Conservation (phyloP, 1,284 basidiomycete species). For the Puccinia horiana region DNA sequence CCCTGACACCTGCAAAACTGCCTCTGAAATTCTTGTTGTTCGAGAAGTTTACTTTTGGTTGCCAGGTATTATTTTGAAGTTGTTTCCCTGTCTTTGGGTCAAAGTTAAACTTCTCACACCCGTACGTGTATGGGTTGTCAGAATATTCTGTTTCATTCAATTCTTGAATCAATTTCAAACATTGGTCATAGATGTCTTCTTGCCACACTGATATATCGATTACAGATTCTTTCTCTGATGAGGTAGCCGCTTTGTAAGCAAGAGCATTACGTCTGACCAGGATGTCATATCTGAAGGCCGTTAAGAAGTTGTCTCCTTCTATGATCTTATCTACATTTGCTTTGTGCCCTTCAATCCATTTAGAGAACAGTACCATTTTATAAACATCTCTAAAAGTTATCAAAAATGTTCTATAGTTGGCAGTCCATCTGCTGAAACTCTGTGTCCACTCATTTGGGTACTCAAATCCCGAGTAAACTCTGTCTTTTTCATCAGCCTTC, state of each 20-base stretch:
- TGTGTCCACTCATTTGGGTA: conserved; percentile 14
- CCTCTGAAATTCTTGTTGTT: too few species aligned
- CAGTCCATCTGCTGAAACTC: background rate
- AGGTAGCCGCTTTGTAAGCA: background rate
- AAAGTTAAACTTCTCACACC: background rate
- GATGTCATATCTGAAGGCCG: conserved; percentile 10
- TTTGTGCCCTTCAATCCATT: background rate
- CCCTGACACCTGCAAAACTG: too few species aligned
- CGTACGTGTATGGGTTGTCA: background rate
- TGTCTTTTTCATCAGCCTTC: background rate
- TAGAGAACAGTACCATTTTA: background rate
- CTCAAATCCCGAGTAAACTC: background rate
- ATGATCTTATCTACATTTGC: background rate
- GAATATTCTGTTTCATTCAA: background rate
- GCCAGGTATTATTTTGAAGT: background rate
- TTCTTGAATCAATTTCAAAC: background rate
- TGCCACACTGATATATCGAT: background rate
- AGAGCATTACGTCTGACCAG: background rate
- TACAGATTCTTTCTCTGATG: background rate
- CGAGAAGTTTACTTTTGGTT: too few species aligned
- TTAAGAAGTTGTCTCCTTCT: background rate
- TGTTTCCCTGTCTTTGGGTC: background rate
- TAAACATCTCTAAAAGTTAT: background rate
- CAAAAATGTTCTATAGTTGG: background rate
- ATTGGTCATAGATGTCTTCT: background rate